Conservation (phyloP, 345 rosid species). For the Punica granatum region DNA sequence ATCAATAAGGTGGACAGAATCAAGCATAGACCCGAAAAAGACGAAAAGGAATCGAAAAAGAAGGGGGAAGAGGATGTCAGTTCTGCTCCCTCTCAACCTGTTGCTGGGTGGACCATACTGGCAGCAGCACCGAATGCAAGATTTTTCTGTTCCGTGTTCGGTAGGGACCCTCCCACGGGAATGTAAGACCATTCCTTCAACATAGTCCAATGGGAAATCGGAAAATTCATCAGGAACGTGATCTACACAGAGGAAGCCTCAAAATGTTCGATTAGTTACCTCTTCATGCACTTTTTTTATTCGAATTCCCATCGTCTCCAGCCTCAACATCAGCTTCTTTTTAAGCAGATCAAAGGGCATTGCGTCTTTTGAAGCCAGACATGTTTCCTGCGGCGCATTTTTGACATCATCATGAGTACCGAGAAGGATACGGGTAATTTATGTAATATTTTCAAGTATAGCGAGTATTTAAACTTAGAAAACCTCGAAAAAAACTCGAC, state of each 20-base stretch:
- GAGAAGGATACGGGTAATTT: not conserved
- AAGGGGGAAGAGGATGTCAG: slow-evolving; percentile 10
- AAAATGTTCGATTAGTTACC: slow-evolving; percentile 25
- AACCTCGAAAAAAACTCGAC: slow-evolving; percentile 90
- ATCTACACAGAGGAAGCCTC: not conserved
- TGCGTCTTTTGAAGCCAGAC: slow-evolving; percentile 90
- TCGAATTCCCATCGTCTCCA: slow-evolving; percentile 68
- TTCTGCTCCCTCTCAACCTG: slow-evolving; percentile 37
- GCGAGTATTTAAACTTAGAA: slow-evolving; percentile 9
- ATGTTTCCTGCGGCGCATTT: slow-evolving; percentile 65
- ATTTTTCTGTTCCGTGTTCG: slow-evolving; percentile 81
- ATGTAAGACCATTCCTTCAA: slow-evolving; percentile 97
- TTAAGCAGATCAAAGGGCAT: slow-evolving; percentile 81
- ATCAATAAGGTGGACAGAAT: slow-evolving; percentile 10
- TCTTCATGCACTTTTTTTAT: slow-evolving; percentile 70
- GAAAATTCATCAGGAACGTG: not conserved
- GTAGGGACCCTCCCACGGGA: slow-evolving; percentile 96
- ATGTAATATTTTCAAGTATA: not conserved
- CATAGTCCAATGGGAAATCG: slow-evolving; percentile 10
- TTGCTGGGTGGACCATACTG: slow-evolving; percentile 97
- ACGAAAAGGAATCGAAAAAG: not conserved
- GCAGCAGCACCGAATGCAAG: slow-evolving; percentile 99
- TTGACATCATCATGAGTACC: not conserved
- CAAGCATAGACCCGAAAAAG: not conserved
- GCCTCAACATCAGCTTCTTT: slow-evolving; percentile 65